Conservation (phyloP, 495 filamentous ascomycete genomes). For the Cercophora sp. region DNA sequence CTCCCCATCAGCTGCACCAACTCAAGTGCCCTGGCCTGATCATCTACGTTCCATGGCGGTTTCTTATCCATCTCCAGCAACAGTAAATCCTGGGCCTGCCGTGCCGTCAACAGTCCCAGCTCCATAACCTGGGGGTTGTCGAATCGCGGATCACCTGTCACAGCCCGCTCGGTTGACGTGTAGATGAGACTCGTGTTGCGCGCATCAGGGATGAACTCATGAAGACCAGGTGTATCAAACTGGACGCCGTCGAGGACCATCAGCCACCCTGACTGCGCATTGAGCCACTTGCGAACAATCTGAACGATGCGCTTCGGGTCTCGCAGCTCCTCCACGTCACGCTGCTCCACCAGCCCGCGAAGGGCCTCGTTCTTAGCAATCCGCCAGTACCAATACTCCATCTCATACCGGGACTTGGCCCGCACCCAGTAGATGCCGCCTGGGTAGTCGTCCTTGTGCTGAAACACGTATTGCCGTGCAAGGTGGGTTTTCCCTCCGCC, state of each 20-base stretch:
- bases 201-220: conserved; percentile 66
- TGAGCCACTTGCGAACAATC: conserved; percentile 66
- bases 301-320: conserved; percentile 54
- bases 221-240: conserved; percentile 60
- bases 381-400: conserved; percentile 68
- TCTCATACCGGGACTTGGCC: conserved; percentile 59
- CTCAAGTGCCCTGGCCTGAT: conserved; percentile 58
- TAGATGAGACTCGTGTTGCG: conserved; percentile 69
- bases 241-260: conserved; percentile 72
- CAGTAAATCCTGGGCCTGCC: conserved; percentile 45
- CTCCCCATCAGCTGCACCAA: conserved; percentile 67
- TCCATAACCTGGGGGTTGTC: conserved; percentile 71
- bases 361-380: conserved; percentile 65
- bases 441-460: conserved; percentile 59
- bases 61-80: conserved; percentile 51
- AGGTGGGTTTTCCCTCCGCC: conserved; percentile 79
- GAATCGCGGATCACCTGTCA: conserved; percentile 63
- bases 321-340: conserved; percentile 34
- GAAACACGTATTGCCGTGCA: conserved; percentile 76
- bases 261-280: conserved; percentile 66
- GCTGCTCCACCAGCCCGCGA: conserved; percentile 35
- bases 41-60: conserved; percentile 55
- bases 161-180: conserved; percentile 65
- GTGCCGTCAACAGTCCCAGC: conserved; percentile 52
- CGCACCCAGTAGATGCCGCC: conserved; percentile 81